phyloP scores from a whole-genome alignment of 139 green algal species.

The Auxenochlorella protothecoides region DNA sequence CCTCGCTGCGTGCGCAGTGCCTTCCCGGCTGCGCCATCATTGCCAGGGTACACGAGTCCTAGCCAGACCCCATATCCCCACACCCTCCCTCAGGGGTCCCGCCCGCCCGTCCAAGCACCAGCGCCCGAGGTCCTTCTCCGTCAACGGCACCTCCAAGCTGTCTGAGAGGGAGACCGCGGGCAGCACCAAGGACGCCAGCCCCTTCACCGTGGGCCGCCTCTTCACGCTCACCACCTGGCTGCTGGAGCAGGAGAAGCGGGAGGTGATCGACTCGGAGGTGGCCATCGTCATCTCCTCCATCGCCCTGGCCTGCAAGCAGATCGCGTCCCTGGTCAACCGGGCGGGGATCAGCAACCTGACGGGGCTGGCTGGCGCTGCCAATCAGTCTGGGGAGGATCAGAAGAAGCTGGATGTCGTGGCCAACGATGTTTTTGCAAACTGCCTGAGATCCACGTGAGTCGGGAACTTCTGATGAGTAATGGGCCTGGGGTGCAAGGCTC shows the following conservation, averaged over 20 bases:
- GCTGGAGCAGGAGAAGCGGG: slow-evolving; percentile 59
- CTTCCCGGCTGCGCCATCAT: too few species aligned
- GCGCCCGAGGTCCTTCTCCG: too few species aligned
- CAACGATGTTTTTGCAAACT: slow-evolving; percentile 96
- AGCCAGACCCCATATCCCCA: too few species aligned
- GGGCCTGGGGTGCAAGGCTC: too few species aligned
- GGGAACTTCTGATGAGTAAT: too few species aligned
- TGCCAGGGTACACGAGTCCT: too few species aligned
- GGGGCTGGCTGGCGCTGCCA: slow-evolving; percentile 48
- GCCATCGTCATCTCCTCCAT: slow-evolving; percentile 89
- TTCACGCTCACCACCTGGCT: slow-evolving; percentile 33
- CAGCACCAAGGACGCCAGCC: neutral
- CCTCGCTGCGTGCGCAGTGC: too few species aligned
- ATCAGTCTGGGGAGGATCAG: slow-evolving; percentile 89
- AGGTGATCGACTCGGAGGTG: slow-evolving; percentile 83
- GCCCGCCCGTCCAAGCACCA: too few species aligned
- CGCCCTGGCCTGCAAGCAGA: slow-evolving; percentile 95
- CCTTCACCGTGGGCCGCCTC: slow-evolving; percentile 14
- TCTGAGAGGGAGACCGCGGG: too few species aligned
- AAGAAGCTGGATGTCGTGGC: slow-evolving; percentile 99
- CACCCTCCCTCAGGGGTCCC: too few species aligned
- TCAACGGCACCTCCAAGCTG: too few species aligned
- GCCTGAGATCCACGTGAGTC: slow-evolving; percentile 45
- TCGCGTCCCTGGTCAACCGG: slow-evolving; percentile 82
- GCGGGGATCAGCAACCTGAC: slow-evolving; percentile 91